Conservation (phyloP, 139 green algal genomes). For the Chlorella sp. region DNA sequence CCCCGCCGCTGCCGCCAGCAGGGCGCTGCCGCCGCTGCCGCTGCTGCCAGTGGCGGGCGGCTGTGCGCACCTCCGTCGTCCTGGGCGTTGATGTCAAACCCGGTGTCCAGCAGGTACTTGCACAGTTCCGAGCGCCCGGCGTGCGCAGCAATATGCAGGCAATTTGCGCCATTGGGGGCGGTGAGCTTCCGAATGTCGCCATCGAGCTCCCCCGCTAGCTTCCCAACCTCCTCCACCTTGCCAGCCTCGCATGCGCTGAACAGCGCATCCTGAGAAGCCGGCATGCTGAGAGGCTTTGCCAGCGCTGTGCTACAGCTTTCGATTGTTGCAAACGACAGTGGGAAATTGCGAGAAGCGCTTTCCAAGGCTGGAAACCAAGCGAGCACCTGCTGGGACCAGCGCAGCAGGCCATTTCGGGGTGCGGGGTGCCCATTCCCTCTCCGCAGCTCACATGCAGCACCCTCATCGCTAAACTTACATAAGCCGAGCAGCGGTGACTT, state of each 20-base stretch:
- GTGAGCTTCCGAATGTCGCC: neutral
- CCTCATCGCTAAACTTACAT: too few species aligned
- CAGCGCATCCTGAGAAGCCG: neutral
- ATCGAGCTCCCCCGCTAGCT: neutral
- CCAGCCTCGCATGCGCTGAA: slow-evolving; percentile 2
- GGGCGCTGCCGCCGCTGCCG: neutral
- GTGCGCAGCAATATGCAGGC: slow-evolving; percentile 23
- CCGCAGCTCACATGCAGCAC: too few species aligned
- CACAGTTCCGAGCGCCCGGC: slow-evolving; percentile 13
- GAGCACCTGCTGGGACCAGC: too few species aligned
- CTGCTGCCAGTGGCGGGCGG: neutral
- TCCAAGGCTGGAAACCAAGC: neutral
- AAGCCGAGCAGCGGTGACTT: too few species aligned
- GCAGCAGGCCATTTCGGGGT: too few species aligned
- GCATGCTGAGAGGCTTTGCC: neutral
- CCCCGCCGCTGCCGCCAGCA: neutral
- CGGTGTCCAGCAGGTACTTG: slow-evolving; percentile 11
- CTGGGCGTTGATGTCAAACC: slow-evolving; percentile 30
- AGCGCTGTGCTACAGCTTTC: neutral
- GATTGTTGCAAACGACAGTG: neutral
- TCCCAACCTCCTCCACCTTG: neutral
- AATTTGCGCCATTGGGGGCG: slow-evolving; percentile 1
- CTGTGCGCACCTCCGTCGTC: slow-evolving; percentile 23
- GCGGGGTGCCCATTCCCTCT: too few species aligned
- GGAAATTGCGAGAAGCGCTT: neutral